Evolutionary conservation across 73 alveolate species (phyloP).

Genomic region (Durusdinium trenchii): DNA sequence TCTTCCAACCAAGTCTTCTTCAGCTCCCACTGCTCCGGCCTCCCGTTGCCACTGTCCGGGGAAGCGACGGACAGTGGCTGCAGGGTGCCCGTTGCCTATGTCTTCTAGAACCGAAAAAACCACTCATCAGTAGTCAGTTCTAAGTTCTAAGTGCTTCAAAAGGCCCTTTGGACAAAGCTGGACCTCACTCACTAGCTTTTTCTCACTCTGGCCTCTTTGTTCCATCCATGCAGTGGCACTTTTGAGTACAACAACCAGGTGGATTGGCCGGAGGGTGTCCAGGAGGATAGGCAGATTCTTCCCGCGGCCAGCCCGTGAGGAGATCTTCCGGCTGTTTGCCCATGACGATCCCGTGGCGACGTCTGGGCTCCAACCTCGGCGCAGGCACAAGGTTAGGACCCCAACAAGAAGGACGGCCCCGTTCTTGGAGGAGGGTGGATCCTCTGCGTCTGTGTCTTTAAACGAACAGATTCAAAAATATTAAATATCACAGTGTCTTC

Average conservation of each 20-base stretch:
- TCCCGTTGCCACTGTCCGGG: not conserved
- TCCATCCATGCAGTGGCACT: constrained; percentile 91
- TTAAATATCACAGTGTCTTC: no score
- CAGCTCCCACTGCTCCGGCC: constrained; percentile 93
- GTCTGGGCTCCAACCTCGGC: constrained; percentile 59
- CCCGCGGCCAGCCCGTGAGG: constrained; percentile 51
- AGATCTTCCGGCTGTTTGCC: constrained; percentile 89
- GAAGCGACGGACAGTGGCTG: not conserved
- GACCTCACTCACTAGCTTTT: no score
- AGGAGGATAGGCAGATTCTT: constrained; percentile 30
- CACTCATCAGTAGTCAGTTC: not conserved
- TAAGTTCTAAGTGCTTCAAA: not conserved
- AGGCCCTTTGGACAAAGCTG: not conserved
- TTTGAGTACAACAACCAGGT: constrained; percentile 56
- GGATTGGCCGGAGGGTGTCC: constrained; percentile 90
- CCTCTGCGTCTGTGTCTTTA: no score
- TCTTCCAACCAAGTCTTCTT: constrained; percentile 85
- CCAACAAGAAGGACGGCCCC: no score
- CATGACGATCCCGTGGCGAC: constrained; percentile 84
- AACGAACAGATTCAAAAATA: no score
- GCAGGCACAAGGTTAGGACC: no score
- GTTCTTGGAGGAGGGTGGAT: no score
- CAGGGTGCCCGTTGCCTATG: not conserved
- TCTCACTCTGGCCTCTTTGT: constrained; percentile 76
- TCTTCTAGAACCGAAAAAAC: no score